Evolutionary conservation across 2,329 filamentous ascomycete species (phyloP), one percentile per base, ranked within the genome.

Genomic region (Trichoderma gracile): DNA sequence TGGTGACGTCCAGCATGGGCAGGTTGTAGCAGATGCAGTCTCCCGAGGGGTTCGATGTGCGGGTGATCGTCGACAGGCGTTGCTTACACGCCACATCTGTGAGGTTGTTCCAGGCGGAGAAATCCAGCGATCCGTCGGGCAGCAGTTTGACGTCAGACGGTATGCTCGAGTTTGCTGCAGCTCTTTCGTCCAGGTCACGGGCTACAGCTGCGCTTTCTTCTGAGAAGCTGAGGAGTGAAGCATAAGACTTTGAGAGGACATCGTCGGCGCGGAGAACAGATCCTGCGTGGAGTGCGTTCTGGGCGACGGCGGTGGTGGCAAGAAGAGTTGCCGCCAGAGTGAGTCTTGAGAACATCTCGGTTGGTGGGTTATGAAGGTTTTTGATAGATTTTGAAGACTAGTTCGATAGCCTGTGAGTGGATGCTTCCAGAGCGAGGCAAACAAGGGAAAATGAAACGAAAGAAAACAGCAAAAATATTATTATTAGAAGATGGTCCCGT

Each of bases 1-100:
- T 87, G 5, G 76, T 76, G 69, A 84, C 86, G 77, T 94, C 84
- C 64, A 92, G 82, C 45, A 85, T 86, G 0, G 89, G 87, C 25
- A 96, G 77, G 74, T 95, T 96, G 79, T 94, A 95, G 82, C 92
- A 96, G 54, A 91, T 85, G 65, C 89, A 89, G 54, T 92, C 85
- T 57, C 92, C 92, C 10, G 90, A 89, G 5, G 90, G 89, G 69
- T 93, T 94, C 25, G 84, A 83, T 47, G 87, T 84, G 66, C 82
- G 78, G 15, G 80, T 78, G 55, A 92, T 80, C 27, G 77, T 73
- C 2, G 76, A 74, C 19, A 95, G 79, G 9, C 84, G 81, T 23
- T 77, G 71, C 50, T 77, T 78, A 75, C 91, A 95, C 23, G 88
- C 88, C 12, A 77, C 71, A 38, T 80, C 78, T 8, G 85, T 89